Conservation (phyloP, 2,329 filamentous ascomycete species). For the Scolecobasidium constrictum region DNA sequence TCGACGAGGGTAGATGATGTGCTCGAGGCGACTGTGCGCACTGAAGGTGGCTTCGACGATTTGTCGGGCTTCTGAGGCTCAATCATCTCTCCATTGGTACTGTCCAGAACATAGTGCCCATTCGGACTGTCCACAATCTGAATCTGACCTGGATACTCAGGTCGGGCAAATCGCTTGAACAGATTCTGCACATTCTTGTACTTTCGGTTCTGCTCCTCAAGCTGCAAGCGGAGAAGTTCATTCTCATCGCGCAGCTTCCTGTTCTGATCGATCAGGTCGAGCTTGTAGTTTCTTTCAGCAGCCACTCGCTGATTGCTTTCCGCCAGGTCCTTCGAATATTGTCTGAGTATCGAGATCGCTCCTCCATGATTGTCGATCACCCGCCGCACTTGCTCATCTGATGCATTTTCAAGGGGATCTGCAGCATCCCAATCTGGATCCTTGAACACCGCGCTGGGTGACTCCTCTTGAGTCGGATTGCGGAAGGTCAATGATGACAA, state of each 20-base stretch:
- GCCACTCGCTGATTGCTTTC: slow-evolving; percentile 8
- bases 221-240: slow-evolving; percentile 8
- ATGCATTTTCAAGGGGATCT: slow-evolving; percentile 8
- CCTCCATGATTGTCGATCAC: slow-evolving; percentile 9
- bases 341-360: not conserved
- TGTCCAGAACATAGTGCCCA: slow-evolving; percentile 8
- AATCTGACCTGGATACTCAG: slow-evolving; percentile 8
- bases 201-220: slow-evolving; percentile 8
- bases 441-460: slow-evolving; percentile 5
- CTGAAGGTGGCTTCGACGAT: not conserved
- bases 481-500: slow-evolving; percentile 3
- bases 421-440: slow-evolving; percentile 7
- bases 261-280: slow-evolving; percentile 8
- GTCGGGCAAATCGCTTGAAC: slow-evolving; percentile 7
- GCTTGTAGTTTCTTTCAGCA: slow-evolving; percentile 7
- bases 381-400: slow-evolving; percentile 7
- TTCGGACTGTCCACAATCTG: slow-evolving; percentile 10
- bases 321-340: slow-evolving; percentile 9
- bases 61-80: slow-evolving; percentile 1
- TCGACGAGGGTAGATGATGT: not conserved
- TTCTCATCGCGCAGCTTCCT: slow-evolving; percentile 7
- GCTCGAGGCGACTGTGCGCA: not conserved
- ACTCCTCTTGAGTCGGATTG: not conserved
- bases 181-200: slow-evolving; percentile 8
- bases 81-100: slow-evolving; percentile 8